phyloP scores from a whole-genome alignment of 2,329 filamentous ascomycete species.

The Apiospora malaysiana region DNA sequence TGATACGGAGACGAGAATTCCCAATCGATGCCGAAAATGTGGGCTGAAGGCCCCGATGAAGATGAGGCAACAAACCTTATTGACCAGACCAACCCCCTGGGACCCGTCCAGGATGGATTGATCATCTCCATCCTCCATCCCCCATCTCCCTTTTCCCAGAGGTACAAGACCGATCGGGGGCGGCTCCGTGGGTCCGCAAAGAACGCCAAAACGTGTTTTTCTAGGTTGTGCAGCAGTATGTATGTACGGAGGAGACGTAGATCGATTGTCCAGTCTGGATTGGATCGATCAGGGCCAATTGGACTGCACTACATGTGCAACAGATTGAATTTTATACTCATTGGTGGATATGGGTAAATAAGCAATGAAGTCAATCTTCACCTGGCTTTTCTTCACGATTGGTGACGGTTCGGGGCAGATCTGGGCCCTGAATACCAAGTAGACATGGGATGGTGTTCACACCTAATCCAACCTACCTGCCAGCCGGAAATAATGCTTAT shows the following conservation, averaged over 20 bases:
- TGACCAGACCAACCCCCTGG: slow-evolving; percentile 1
- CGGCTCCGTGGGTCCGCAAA: slow-evolving; percentile 3
- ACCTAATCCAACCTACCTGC: too few species aligned
- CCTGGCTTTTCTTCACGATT: too few species aligned
- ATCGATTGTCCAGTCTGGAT: neutral
- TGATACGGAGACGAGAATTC: neutral
- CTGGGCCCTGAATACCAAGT: too few species aligned
- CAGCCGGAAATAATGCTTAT: too few species aligned
- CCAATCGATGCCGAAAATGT: slow-evolving; percentile 12
- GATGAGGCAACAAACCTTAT: slow-evolving; percentile 9
- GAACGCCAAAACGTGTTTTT: neutral
- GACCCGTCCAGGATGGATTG: slow-evolving; percentile 9
- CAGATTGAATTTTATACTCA: too few species aligned
- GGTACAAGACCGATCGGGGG: neutral
- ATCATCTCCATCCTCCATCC: neutral
- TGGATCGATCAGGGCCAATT: neutral
- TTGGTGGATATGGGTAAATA: too few species aligned
- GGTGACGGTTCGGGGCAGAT: too few species aligned
- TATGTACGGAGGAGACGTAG: too few species aligned
- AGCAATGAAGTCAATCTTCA: too few species aligned
- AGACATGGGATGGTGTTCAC: too few species aligned
- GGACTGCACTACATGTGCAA: too few species aligned
- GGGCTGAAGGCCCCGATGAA: slow-evolving; percentile 1
- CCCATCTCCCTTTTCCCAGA: neutral
- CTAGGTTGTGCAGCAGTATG: neutral